A percentile compares a stretch with the other conserved stretches of the same genome.
Evolutionary conservation across 495 filamentous ascomycete genomes (phyloP).

Genomic region (Aspergillus kassunensis): DNA sequence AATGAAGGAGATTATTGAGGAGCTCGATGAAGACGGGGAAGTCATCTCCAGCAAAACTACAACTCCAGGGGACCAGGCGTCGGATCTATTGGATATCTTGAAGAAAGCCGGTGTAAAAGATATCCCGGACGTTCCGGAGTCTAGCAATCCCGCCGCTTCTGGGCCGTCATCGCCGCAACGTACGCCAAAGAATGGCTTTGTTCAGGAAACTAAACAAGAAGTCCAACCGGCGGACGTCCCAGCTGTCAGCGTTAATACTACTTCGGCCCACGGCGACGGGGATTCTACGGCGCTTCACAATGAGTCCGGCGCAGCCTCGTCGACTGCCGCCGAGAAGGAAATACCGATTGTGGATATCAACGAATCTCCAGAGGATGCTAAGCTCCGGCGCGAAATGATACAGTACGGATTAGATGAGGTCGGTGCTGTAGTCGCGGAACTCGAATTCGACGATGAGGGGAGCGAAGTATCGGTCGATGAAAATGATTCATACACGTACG

Average conservation of each 20-base stretch:
- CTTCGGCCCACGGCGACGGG: constrained; percentile 3
- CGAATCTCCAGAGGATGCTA: constrained; percentile 75
- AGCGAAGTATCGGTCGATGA: constrained; percentile 54
- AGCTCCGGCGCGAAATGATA: constrained; percentile 87
- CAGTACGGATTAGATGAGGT: constrained; percentile 81
- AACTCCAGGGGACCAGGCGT: constrained; percentile 55
- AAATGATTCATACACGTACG: constrained; percentile 41
- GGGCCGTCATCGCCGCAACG: neutral
- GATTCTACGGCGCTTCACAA: neutral
- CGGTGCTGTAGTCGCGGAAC: constrained; percentile 86
- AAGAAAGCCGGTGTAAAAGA: constrained; percentile 65
- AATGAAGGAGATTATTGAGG: constrained; percentile 82
- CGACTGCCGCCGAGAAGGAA: constrained; percentile 23
- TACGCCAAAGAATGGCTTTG: neutral
- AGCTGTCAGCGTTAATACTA: neutral
- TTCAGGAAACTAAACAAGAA: neutral
- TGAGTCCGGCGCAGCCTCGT: constrained; percentile 20
- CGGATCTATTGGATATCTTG: constrained; percentile 62
- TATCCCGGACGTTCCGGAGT: constrained; percentile 28
- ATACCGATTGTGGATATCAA: constrained; percentile 41
- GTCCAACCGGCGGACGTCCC: neutral
- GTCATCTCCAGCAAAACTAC: constrained; percentile 63
- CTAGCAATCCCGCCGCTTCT: neutral
- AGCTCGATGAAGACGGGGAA: constrained; percentile 89
- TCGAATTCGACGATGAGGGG: constrained; percentile 73